Evolutionary conservation across 2,329 filamentous ascomycete species (phyloP).

Genomic region (Apiospora phragmitis): DNA sequence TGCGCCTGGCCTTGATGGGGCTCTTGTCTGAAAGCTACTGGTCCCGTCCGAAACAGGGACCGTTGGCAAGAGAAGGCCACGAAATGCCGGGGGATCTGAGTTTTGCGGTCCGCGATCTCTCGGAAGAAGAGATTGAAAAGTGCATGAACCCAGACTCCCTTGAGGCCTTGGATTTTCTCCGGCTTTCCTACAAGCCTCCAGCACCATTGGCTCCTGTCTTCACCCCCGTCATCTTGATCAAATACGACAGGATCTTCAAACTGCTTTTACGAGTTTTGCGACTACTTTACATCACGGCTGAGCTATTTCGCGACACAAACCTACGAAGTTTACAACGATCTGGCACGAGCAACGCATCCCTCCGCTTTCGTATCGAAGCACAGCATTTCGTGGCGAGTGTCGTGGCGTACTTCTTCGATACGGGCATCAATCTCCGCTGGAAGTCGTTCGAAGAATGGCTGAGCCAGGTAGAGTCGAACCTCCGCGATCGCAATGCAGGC

Average conservation of each 20-base stretch:
- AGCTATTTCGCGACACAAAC: constrained; percentile 61
- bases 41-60: constrained; percentile 21
- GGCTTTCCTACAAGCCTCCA: constrained; percentile 80
- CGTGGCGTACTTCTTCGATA: constrained; percentile 77
- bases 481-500: constrained; percentile 38
- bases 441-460: constrained; percentile 66
- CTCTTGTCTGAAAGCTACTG: constrained; percentile 75
- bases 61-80: constrained; percentile 27
- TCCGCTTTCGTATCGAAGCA: constrained; percentile 72
- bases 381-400: constrained; percentile 77
- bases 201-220: constrained; percentile 72
- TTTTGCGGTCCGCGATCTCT: constrained; percentile 83
- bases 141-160: constrained; percentile 82
- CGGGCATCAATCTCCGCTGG: constrained; percentile 76
- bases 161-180: constrained; percentile 89
- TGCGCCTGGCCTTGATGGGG: constrained; percentile 86
- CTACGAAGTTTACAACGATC: constrained; percentile 35
- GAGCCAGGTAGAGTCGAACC: constrained; percentile 57
- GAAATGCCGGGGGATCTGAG: constrained; percentile 69
- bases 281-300: constrained; percentile 73
- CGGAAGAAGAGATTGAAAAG: constrained; percentile 74
- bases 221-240: constrained; percentile 66
- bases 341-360: constrained; percentile 40
- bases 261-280: constrained; percentile 75
- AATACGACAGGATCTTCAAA: constrained; percentile 86